phyloP scores from a whole-genome alignment of 202 grass and related monocot species.

The Elaeis oleifera region DNA sequence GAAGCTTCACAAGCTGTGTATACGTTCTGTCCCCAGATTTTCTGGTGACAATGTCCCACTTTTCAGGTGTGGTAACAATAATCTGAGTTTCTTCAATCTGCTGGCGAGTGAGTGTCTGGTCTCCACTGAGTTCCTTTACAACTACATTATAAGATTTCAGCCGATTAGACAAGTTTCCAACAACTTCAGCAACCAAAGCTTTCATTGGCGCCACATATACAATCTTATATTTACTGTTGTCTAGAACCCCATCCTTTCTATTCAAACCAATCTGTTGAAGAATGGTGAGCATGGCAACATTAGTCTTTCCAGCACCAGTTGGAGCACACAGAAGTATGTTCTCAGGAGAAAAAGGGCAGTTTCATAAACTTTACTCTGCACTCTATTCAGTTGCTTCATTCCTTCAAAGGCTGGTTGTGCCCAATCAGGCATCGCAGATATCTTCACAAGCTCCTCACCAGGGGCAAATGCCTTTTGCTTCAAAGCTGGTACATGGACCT shows the following conservation, averaged over 20 bases:
- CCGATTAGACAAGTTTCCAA: constrained; percentile 75
- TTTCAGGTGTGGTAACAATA: constrained; percentile 91
- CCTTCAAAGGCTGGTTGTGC: constrained; percentile 55
- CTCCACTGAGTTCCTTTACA: constrained; percentile 87
- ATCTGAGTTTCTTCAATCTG: constrained; percentile 96
- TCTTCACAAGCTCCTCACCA: constrained; percentile 78
- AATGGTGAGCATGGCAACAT: constrained; percentile 81
- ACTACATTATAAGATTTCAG: constrained; percentile 56
- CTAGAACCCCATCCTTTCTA: constrained; percentile 60
- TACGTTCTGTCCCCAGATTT: constrained; percentile 91
- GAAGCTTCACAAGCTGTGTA: constrained; percentile 84
- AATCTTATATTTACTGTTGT: constrained; percentile 81
- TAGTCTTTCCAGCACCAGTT: constrained; percentile 95
- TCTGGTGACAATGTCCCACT: constrained; percentile 92
- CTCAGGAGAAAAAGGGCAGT: constrained; percentile 62
- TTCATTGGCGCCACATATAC: constrained; percentile 98
- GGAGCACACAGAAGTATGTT: constrained; percentile 83
- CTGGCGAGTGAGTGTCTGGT: constrained; percentile 74
- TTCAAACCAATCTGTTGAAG: constrained; percentile 76
- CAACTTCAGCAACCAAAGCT: constrained; percentile 92
- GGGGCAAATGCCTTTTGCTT: constrained; percentile 48
- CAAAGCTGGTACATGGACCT: constrained; percentile 64
- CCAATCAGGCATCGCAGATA: constrained; percentile 69
- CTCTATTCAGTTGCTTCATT: constrained; percentile 78
- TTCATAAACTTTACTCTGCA: constrained; percentile 84